These are phyloP conservation scores for Solanum phureja DNA, from an alignment of 257 asterid species.

Conservation along the genomic window DNA sequence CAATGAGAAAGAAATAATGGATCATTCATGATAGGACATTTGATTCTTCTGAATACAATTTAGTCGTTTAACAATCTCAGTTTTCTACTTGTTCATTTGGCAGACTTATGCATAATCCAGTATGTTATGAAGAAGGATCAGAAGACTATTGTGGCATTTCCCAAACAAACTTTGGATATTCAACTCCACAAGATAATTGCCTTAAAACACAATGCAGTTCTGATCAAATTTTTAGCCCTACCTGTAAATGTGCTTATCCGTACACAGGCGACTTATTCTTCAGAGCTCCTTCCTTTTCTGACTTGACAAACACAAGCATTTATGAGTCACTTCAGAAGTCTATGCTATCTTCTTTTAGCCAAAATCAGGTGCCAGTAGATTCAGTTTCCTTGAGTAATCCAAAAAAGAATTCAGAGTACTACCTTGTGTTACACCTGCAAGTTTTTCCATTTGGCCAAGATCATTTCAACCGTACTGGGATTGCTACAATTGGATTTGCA, in stretches of 20 bases:
- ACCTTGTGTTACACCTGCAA: conserved; percentile 38
- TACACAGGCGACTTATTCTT: conserved; percentile 52
- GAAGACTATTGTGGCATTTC: conserved; percentile 35
- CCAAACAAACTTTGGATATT: conserved; percentile 15
- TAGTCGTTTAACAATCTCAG: neutral
- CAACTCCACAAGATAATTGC: conserved; percentile 44
- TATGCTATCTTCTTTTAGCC: conserved; percentile 30
- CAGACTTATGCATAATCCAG: conserved; percentile 55
- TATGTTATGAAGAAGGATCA: conserved; percentile 34
- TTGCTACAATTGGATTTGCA: conserved; percentile 37
- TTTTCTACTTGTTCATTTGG: neutral
- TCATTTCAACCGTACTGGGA: conserved; percentile 45
- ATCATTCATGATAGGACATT: neutral
- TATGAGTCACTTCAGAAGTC: conserved; percentile 24
- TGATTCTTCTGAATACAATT: neutral
- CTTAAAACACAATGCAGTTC: conserved; percentile 20
- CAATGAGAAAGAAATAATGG: neutral
- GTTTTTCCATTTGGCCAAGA: conserved; percentile 57
- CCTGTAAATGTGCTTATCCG: conserved; percentile 65
- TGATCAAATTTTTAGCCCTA: conserved; percentile 43
- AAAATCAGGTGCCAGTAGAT: conserved; percentile 44
- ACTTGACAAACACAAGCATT: conserved; percentile 33
- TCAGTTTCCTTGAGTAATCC: conserved; percentile 57
- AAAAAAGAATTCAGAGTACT: conserved; percentile 21
- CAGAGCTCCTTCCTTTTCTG: conserved; percentile 66